Evolutionary conservation across 257 asterid species (phyloP).

Genomic region (Primulina tabacum): DNA sequence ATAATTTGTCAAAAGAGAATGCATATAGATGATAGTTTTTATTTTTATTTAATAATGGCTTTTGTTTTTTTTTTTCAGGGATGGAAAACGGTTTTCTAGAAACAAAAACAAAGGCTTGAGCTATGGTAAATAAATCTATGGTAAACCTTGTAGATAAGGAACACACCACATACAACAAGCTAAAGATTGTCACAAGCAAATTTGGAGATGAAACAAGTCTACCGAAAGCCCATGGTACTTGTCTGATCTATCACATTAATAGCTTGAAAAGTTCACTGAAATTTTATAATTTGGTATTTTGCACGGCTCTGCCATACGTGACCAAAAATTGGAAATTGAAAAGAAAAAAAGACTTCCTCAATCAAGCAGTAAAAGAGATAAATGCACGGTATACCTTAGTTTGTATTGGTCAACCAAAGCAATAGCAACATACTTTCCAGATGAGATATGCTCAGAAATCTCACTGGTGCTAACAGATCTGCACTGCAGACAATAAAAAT

Average conservation of each 20-base stretch:
- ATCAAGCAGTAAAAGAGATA: slow-evolving; percentile 12
- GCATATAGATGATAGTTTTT: too few relatives aligned
- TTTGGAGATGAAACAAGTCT: too few relatives aligned
- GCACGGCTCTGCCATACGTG: neutral
- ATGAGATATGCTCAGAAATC: slow-evolving; percentile 54
- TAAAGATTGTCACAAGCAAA: too few relatives aligned
- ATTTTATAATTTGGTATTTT: too few relatives aligned
- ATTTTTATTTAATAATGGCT: too few relatives aligned
- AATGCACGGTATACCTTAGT: slow-evolving; percentile 48
- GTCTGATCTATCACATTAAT: too few relatives aligned
- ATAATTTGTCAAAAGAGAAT: too few relatives aligned
- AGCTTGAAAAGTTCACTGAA: too few relatives aligned
- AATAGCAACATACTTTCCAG: slow-evolving; percentile 75
- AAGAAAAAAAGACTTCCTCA: neutral
- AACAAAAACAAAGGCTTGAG: too few relatives aligned
- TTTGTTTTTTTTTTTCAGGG: too few relatives aligned
- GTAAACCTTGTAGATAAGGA: slow-evolving; percentile 6
- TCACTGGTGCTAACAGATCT: slow-evolving; percentile 71
- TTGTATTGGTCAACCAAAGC: slow-evolving; percentile 84
- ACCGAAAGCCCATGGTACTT: too few relatives aligned
- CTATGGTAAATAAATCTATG: neutral
- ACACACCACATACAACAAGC: neutral
- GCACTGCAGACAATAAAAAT: slow-evolving; percentile 52
- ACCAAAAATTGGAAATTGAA: neutral
- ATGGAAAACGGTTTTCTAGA: too few relatives aligned